Evolutionary conservation across 768 basidiomycete species (phyloP).

Genomic region (Psilocybe tampanensis): DNA sequence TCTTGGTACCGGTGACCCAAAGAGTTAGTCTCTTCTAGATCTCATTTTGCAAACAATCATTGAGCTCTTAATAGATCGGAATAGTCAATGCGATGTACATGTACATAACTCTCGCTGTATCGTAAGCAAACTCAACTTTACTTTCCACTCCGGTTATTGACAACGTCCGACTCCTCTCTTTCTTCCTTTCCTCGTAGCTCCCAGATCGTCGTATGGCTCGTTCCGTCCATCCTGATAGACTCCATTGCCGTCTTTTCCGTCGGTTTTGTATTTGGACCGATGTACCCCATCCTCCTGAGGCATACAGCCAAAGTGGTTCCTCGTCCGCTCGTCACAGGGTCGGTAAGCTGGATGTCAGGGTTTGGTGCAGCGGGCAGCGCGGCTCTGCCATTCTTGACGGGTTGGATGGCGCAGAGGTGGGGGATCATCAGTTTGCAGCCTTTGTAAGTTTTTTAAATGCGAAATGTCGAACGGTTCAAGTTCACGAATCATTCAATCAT

Average conservation of each 20-base stretch:
- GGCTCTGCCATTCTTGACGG: conserved; percentile 68
- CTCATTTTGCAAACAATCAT: too few species aligned
- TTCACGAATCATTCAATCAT: too few species aligned
- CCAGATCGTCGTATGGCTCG: conserved; percentile 66
- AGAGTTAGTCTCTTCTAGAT: conserved; percentile 27
- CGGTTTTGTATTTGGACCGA: conserved; percentile 67
- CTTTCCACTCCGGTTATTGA: not conserved
- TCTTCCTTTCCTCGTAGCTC: conserved; percentile 35
- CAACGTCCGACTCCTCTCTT: not conserved
- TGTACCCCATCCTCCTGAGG: conserved; percentile 73
- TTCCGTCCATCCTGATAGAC: conserved; percentile 55
- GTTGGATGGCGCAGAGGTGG: conserved; percentile 58
- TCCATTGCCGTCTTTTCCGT: conserved; percentile 58
- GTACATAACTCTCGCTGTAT: conserved; percentile 49
- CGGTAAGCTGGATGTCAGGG: conserved; percentile 64
- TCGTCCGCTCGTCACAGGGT: conserved; percentile 59
- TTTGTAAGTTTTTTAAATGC: conserved; percentile 52
- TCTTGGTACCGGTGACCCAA: conserved; percentile 56
- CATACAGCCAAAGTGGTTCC: conserved; percentile 67
- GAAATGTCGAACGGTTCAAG: too few species aligned
- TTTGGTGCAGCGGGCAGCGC: conserved; percentile 70
- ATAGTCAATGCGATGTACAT: conserved; percentile 49
- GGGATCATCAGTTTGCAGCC: conserved; percentile 38
- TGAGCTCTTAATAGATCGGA: conserved; percentile 39
- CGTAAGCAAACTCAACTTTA: conserved; percentile 30